phyloP scores from a whole-genome alignment of 257 asterid genomes.

The Salvia splendens region DNA sequence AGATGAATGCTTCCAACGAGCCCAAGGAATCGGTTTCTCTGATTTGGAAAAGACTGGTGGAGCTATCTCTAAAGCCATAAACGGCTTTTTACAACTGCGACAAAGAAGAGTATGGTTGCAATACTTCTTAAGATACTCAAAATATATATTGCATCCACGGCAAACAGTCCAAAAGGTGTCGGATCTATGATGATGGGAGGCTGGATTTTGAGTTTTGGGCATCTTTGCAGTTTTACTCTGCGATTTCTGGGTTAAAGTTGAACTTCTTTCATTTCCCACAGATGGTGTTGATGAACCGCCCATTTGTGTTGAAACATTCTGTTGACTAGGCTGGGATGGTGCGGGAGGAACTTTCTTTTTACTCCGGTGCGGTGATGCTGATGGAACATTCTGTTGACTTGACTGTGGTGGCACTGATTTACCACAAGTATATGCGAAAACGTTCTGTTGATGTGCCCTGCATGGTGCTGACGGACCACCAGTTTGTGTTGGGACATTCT shows the following conservation, averaged over 20 bases:
- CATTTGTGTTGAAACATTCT: background rate
- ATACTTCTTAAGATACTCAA: constrained; percentile 58
- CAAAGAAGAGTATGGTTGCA: constrained; percentile 61
- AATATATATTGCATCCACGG: constrained; percentile 57
- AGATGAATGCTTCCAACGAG: constrained; percentile 32
- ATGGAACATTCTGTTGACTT: constrained; percentile 28
- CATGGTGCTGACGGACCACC: constrained; percentile 28
- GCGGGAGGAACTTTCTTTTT: background rate
- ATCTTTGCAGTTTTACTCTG: constrained; percentile 39
- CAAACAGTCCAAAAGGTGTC: constrained; percentile 85
- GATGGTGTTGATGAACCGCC: constrained; percentile 13
- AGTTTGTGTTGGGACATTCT: constrained; percentile 28
- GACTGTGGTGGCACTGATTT: constrained; percentile 37
- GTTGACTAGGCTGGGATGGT: background rate
- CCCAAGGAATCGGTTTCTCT: constrained; percentile 35
- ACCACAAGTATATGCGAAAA: constrained; percentile 32
- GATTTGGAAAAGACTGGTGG: constrained; percentile 48
- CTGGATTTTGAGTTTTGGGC: constrained; percentile 33
- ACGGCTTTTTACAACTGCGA: constrained; percentile 48
- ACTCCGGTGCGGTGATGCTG: constrained; percentile 34
- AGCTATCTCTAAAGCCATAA: constrained; percentile 49
- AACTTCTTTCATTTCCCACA: constrained; percentile 33
- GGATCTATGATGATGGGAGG: constrained; percentile 42
- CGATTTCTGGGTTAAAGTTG: constrained; percentile 41
- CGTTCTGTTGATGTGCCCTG: constrained; percentile 4